phyloP scores from a whole-genome alignment of 2,329 filamentous ascomycete genomes.

The Tolypocladium sp. region DNA sequence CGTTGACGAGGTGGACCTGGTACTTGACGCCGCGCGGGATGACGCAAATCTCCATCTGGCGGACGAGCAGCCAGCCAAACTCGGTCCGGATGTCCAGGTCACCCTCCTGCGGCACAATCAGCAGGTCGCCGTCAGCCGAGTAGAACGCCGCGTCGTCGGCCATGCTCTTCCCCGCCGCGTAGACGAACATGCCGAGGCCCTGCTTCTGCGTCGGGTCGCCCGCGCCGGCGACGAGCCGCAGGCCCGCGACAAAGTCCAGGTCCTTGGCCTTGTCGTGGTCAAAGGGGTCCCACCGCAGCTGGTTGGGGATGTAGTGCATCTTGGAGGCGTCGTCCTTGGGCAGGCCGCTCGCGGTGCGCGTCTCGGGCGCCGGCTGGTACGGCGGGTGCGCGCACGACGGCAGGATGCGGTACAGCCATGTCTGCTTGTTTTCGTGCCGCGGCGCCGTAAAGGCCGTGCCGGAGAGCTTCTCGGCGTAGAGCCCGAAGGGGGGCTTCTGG shows the following conservation, averaged over 20 bases:
- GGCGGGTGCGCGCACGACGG: constrained; percentile 52
- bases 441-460: constrained; percentile 62
- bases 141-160: constrained; percentile 66
- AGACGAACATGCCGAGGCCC: constrained; percentile 73
- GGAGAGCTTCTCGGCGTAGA: constrained; percentile 75
- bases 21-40: constrained; percentile 69
- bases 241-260: constrained; percentile 55
- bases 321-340: constrained; percentile 8
- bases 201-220: constrained; percentile 73
- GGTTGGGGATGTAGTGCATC: constrained; percentile 51
- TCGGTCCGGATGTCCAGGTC: constrained; percentile 69
- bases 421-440: constrained; percentile 58
- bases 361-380: constrained; percentile 31
- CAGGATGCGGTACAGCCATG: constrained; percentile 63
- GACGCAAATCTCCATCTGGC: constrained; percentile 69
- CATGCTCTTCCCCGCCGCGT: constrained; percentile 74
- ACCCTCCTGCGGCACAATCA: constrained; percentile 69
- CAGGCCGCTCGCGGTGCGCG: constrained; percentile 10
- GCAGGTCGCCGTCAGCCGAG: constrained; percentile 71
- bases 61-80: constrained; percentile 63
- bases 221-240: constrained; percentile 66
- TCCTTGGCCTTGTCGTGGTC: constrained; percentile 53
- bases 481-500: constrained; percentile 67
- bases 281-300: constrained; percentile 76
- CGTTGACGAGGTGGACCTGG: constrained; percentile 55